Evolutionary conservation across 495 filamentous ascomycete genomes (phyloP).

Genomic region (Penicillium cataractarum): DNA sequence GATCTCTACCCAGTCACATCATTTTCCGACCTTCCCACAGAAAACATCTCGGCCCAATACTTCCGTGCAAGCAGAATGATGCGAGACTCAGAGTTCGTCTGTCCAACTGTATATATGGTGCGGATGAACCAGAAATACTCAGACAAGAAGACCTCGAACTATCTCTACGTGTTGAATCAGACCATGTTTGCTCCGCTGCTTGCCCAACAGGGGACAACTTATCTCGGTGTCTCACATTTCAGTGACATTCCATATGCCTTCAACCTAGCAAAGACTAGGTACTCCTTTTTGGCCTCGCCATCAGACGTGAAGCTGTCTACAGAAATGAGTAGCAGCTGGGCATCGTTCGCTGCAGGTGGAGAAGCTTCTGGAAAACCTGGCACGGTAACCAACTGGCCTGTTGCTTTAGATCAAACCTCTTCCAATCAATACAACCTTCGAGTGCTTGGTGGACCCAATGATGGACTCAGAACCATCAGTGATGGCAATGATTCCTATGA

Average conservation of each 20-base stretch:
- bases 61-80: conserved; percentile 19
- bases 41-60: conserved; percentile 14
- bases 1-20: conserved; percentile 16
- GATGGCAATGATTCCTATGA: conserved; percentile 9
- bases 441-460: conserved; percentile 17
- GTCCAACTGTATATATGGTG: conserved; percentile 9
- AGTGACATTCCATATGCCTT: conserved; percentile 24
- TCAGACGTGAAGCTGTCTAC: conserved; percentile 10
- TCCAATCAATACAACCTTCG: neutral
- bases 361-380: conserved; percentile 14
- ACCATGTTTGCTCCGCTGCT: conserved; percentile 13
- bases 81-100: conserved; percentile 13
- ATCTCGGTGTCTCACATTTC: conserved; percentile 16
- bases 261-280: conserved; percentile 17
- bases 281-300: conserved; percentile 7
- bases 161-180: conserved; percentile 20
- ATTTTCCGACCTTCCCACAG: neutral
- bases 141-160: conserved; percentile 9
- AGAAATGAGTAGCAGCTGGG: conserved; percentile 21
- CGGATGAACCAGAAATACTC: conserved; percentile 22
- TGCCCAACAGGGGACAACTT: neutral
- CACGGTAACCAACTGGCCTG: conserved; percentile 6
- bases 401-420: neutral
- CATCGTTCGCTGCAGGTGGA: conserved; percentile 19
- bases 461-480: conserved; percentile 1